These are phyloP conservation scores for Pythium brassicae DNA, from an alignment of 352 stramenopile genomes.

Conservation along the genomic window DNA sequence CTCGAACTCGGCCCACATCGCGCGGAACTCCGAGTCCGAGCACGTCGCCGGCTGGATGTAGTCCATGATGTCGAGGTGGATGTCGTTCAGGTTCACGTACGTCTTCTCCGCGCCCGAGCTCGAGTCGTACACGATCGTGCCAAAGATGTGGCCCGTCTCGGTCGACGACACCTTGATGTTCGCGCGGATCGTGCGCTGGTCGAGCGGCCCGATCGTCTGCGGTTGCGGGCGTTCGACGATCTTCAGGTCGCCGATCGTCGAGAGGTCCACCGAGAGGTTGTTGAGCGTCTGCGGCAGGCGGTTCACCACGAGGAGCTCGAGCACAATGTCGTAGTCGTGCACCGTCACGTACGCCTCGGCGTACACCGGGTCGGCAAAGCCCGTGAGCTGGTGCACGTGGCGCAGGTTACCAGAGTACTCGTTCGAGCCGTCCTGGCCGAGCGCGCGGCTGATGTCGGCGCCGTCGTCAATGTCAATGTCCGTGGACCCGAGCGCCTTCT, in stretches of 20 bases:
- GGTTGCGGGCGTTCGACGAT: constrained; percentile 98
- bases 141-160: constrained; percentile 99
- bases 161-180: constrained; percentile 99
- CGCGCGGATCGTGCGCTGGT: constrained; percentile 95
- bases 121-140: constrained; percentile 99
- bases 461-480: constrained; percentile 99
- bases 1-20: constrained; percentile 99
- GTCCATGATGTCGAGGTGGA: constrained; percentile 99
- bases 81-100: constrained; percentile 99
- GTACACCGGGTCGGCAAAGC: constrained; percentile 99
- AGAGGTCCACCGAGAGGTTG: constrained; percentile 98
- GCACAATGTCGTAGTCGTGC: constrained; percentile 99
- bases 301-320: constrained; percentile 99
- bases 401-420: constrained; percentile 90
- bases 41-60: constrained; percentile 97
- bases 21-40: constrained; percentile 96
- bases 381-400: constrained; percentile 98
- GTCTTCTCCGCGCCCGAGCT: constrained; percentile 94
- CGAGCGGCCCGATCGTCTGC: constrained; percentile 97
- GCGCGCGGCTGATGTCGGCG: constrained; percentile 93
- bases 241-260: constrained; percentile 99
- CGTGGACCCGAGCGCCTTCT: constrained; percentile 88
- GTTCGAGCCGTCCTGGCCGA: constrained; percentile 86
- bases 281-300: constrained; percentile 97
- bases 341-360: constrained; percentile 99